Base-by-base conservation (phyloP, 805 yeast genomes). In the Kuraishia ogatae region DNA sequence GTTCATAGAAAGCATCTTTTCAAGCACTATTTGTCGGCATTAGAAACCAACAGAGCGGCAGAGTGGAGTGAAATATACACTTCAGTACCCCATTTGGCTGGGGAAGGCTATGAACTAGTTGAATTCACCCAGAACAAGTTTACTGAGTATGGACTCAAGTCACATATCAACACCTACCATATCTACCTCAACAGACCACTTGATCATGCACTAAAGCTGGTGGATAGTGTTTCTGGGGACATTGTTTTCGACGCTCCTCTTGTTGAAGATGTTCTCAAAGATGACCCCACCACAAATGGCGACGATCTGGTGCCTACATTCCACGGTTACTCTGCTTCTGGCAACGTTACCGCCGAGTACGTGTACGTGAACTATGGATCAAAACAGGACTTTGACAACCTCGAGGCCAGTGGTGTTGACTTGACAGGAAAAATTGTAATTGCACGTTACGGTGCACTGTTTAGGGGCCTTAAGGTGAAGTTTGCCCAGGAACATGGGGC, bases 401-500 rank as follows among this genome's bases (percentile, higher is more conserved):
- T 87, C 55, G 70, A 64, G 2, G 66, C 66, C 13, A 64, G 72
- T 47, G 82, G 81, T 6, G 79, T 87, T 47, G 71, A 75, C 39
- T 63, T 85, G 43, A 63, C 66, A 35, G 89, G 81, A 21, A 81
- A 82, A 58, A 79, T 87, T 54, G 92, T 83, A 10, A 73, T 87
- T 56, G 82, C 78, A 5, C 76, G 90, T 57, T 87, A 87, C 62
- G 92, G 91, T 51, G 67, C 65, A 7, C 75, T 84, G 15, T 85
- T 81, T 71, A 75, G 94, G 39, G 94, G 94, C 17, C 73, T 87
- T 59, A 87, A 87, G 64, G 88, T 88, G 53, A 82, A 84, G 64
- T 83, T 83, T 66, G 94, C 93, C 17, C 86, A 87, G 68, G 85
- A 85, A 50, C 71, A 72, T 29, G 92, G 91, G 29, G 87, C 87